phyloP scores from a whole-genome alignment of 495 filamentous ascomycete species.

The Xylaria nigripes region DNA sequence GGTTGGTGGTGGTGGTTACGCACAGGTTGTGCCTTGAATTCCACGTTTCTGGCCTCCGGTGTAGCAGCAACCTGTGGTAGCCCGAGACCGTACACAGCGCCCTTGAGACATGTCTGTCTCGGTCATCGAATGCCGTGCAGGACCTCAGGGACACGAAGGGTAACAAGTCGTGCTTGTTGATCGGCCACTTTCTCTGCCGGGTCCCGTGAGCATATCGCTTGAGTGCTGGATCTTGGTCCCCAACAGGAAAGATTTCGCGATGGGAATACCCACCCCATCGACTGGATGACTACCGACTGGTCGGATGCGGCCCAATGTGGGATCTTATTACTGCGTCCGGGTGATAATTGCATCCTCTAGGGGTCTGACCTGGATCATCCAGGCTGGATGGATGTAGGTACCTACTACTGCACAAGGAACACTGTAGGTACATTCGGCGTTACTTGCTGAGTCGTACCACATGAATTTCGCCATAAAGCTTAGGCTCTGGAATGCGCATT shows the following conservation, averaged over 20 bases:
- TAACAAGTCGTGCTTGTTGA: neutral
- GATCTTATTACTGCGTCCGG: too few relatives aligned
- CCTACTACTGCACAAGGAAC: too few relatives aligned
- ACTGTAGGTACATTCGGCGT: too few relatives aligned
- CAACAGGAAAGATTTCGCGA: slow-evolving; percentile 26
- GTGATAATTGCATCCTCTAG: too few relatives aligned
- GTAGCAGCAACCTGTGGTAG: slow-evolving; percentile 3
- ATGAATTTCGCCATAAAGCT: too few relatives aligned
- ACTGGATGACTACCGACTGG: neutral
- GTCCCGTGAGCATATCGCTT: slow-evolving; percentile 19
- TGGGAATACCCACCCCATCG: neutral
- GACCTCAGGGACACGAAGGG: neutral
- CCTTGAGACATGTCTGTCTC: slow-evolving; percentile 2
- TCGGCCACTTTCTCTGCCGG: slow-evolving; percentile 10
- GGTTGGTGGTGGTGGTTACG: too few relatives aligned
- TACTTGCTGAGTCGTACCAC: too few relatives aligned
- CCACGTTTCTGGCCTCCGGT: slow-evolving; percentile 7
- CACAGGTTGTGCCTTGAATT: slow-evolving; percentile 1
- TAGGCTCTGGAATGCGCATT: too few relatives aligned
- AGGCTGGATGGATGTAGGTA: too few relatives aligned
- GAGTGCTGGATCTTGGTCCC: slow-evolving; percentile 24
- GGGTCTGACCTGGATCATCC: too few relatives aligned
- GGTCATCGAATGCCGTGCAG: neutral
- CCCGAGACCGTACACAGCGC: slow-evolving; percentile 3
- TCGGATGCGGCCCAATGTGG: too few relatives aligned